phyloP scores from a whole-genome alignment of 495 filamentous ascomycete genomes.

The Aspergillus mulundensis region DNA sequence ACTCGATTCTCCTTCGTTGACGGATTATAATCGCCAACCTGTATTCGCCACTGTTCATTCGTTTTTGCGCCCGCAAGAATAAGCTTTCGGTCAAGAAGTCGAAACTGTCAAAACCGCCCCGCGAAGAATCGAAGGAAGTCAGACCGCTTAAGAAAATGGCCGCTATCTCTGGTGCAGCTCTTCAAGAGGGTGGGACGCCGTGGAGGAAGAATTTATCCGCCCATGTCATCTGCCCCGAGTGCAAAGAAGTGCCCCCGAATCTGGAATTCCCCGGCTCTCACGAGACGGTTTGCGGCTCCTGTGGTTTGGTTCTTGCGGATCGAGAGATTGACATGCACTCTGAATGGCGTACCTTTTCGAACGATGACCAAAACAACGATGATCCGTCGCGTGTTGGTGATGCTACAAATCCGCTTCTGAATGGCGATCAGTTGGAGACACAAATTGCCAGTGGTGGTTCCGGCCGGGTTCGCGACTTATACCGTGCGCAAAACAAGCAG shows the following conservation, averaged over 20 bases:
- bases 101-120: conserved; percentile 36
- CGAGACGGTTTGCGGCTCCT: conserved; percentile 87
- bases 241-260: conserved; percentile 84
- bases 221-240: conserved; percentile 79
- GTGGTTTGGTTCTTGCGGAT: conserved; percentile 86
- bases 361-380: conserved; percentile 93
- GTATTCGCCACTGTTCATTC: conserved; percentile 63
- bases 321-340: conserved; percentile 91
- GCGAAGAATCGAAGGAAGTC: conserved; percentile 18
- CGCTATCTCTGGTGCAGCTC: conserved; percentile 22
- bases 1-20: not conserved
- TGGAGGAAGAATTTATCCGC: conserved; percentile 81
- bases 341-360: conserved; percentile 98
- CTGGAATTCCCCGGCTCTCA: conserved; percentile 92
- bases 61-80: conserved; percentile 45
- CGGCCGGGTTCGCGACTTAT: conserved; percentile 68
- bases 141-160: conserved; percentile 37
- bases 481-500: conserved; percentile 80
- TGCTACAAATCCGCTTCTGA: conserved; percentile 76
- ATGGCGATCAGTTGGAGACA: conserved; percentile 90
- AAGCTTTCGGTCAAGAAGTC: conserved; percentile 40
- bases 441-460: conserved; percentile 78
- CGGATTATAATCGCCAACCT: conserved; percentile 48
- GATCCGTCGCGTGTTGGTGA: conserved; percentile 98
- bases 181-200: conserved; percentile 24